Base-by-base conservation (phyloP, 2,329 filamentous ascomycete species). In the Aspergillus alliaceus region DNA sequence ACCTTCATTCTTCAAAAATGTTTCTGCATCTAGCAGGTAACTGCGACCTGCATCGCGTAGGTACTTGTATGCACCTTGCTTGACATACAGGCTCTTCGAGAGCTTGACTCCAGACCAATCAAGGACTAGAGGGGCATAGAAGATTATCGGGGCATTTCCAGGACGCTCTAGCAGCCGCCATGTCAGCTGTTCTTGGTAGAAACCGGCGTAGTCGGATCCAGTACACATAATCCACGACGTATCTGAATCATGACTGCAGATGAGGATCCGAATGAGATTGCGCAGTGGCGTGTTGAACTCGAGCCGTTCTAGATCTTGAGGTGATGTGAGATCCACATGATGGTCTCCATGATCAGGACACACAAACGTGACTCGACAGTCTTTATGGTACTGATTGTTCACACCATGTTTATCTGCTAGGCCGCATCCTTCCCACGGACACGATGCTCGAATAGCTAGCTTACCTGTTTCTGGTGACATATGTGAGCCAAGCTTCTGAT, bases 331-430 rank as follows among this genome's bases (percentile, higher is more conserved):
- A 42, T 53, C 40, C 2, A 53, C 27, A 6, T 34, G 25, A 35
- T 57, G 40, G 11, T 56, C 35, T 20, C 35, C 35, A 20, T 39
- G 35, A 9, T 39, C 8, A 4, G 35, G 35, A 39, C 35, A 39
- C 20, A 51, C 12, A 18, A 51, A 54, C n/a, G 46, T 54, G 27
- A 56, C 44, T 24, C 35, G 53, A 11, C 53, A 34, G 40, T 46
- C 42, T n/a, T 29, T 20, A 29, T 51, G 27, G 18, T 65, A 64
- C n/a, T 32, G 40, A 56, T 64, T 65, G 39, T 55, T 48, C 3
- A 58, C 32, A 2, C 62, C 62, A 20, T 65, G 59, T 46, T 64
- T 64, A 29, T 65, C 62, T 39, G 62, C 57, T 20, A 65, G 20
- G 18, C 59, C 59, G 32, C 62, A 65, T 4, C 50, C 54, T 1